Base-by-base conservation (phyloP, 345 rosid genomes). In the Kernera saxatilis region DNA sequence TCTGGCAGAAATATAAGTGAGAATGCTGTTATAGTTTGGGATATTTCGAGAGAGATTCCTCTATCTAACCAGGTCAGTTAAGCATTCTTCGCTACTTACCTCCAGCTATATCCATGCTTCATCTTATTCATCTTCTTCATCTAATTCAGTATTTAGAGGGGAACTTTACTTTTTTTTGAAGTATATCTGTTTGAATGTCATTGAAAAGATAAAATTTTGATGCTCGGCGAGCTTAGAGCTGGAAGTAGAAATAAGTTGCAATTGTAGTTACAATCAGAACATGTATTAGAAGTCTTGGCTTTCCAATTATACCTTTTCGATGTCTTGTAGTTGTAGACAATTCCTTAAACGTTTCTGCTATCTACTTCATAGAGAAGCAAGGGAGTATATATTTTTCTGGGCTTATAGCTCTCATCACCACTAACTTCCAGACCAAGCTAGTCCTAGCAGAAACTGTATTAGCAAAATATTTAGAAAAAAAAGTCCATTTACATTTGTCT, bases 21-120 rank as follows among this genome's bases (percentile, higher is more conserved):
- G 78, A 91, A 91, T 53, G 84, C 95, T 22, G 72, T 94, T 71
- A 76, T 84, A 13, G 87, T 85, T 46, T 94, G 97, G 96, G 96
- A 94, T 57, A 57, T 91, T 30, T 64, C 80, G 0, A 80, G 93
- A 50, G 84, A 87, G 76, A 74, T 91, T 78, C 93, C 93, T 11
- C 80, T 89, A 37, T 94, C 99, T 49, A 88, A 91, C 72, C 97
- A 91, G 96, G 94, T 93, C 71, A 74, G 74, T 33, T 18, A 21
- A 41, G 13, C 26, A 52, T 8, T 22, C 32, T 70, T 8, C 8
- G 11, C 8, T 12, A 21, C 41, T 10, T 19, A 21, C 45, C 15
- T 5, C 9, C 13, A 17, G 4, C 1, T 33, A 57, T 69, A 55
- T 70, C 17, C 12, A 22, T 32, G 30, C 44, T 69, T 7, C 44